Base-by-base conservation (phyloP, 192 early-diverging fungal genomes). In the Mortierella antarctica region DNA sequence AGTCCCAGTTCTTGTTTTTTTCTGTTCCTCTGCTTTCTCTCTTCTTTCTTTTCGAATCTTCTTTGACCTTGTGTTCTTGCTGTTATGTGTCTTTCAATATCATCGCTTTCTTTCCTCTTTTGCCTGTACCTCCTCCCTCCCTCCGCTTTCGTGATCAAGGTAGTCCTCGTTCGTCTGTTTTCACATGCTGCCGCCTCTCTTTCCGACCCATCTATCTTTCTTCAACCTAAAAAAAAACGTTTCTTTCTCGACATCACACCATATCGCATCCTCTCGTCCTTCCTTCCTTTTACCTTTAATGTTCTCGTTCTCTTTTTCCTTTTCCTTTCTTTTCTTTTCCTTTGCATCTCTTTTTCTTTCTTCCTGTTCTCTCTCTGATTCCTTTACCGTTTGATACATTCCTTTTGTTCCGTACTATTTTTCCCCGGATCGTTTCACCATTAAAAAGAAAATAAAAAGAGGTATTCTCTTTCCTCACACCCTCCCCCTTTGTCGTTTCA, bases 171-270 rank as follows among this genome's bases (percentile, higher is more conserved):
- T 57, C 21, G 14, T 57, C 60, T 62, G 18, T 62, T 21, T 62
- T 41, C 48, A 12, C 49, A 51, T 64, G 62, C 68, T 70, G 58
- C 68, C 21, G 40, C 68, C 23, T 15, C 13, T 70, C 68, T 70
- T 70, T 70, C 68, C 68, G 68, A 70, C 68, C 57, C 6, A 60
- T 62, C 31, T n/a, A 48, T 48, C 8, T 21, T 51, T 11, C 1
- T 21, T 21, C 17, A 31, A 31, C 3, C 31, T 31, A 31, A 31
- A 31, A 31, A 31, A 31, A 31, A 31, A 31, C 31, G 31, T 31
- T 57, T 57, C n/a, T n/a, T 50, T 63, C 42, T 62, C 18, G 23
- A 20, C 57, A 17, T 50, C 44, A 40, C 46, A 40, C 9, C 31
- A 45, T 45, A 14, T 54, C 15, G 23, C 44, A 61, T 61, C 53